Evolutionary conservation across 495 filamentous ascomycete genomes (phyloP).

Genomic region (Podospora didyma): DNA sequence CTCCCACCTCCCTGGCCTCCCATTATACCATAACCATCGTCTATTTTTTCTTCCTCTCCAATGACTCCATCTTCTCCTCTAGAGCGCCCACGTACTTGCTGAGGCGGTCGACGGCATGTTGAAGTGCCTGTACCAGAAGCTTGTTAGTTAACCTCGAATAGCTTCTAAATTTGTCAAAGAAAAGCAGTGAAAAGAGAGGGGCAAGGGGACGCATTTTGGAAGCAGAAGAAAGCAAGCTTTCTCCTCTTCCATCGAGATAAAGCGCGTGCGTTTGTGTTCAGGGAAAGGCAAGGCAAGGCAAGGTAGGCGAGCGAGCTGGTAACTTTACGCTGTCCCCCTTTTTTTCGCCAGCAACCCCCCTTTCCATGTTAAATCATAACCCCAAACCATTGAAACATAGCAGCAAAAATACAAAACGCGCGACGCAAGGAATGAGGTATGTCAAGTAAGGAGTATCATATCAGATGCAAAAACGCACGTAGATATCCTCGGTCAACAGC

Average conservation of each 20-base stretch:
- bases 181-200: background rate
- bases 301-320: background rate
- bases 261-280: too few relatives aligned
- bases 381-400: constrained; percentile 5
- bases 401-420: background rate
- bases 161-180: background rate
- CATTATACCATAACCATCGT: constrained; percentile 3
- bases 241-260: background rate
- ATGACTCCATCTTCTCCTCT: constrained; percentile 73
- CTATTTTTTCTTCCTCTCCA: constrained; percentile 50
- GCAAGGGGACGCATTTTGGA: too few relatives aligned
- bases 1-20: background rate
- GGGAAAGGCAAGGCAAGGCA: background rate
- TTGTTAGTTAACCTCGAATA: background rate
- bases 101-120: constrained; percentile 80
- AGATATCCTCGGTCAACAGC: constrained; percentile 91
- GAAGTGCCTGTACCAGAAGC: constrained; percentile 61
- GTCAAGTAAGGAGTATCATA: constrained; percentile 12
- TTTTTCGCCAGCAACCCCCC: background rate
- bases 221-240: background rate
- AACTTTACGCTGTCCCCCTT: background rate
- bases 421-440: constrained; percentile 6
- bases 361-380: background rate
- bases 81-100: constrained; percentile 76
- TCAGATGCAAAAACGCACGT: constrained; percentile 65